phyloP scores from a whole-genome alignment of 2,329 filamentous ascomycete genomes.

The Xylaria hypoxylon region DNA sequence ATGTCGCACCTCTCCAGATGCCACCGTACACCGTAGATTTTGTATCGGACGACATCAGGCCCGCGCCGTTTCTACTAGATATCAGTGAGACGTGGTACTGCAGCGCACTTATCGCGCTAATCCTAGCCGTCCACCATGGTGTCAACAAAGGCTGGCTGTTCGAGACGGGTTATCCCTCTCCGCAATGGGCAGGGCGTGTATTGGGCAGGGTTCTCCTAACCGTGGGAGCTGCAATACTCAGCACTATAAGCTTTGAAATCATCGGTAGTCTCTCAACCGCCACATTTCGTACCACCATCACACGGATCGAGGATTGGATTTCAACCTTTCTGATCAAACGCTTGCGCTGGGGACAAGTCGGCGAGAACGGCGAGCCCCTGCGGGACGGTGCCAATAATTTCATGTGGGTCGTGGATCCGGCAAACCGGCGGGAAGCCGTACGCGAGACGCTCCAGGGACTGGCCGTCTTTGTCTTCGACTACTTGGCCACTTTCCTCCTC shows the following conservation, averaged over 20 bases:
- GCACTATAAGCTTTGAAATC: slow-evolving; percentile 43
- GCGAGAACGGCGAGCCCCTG: slow-evolving; percentile 26
- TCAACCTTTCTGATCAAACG: slow-evolving; percentile 22
- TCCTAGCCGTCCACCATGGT: slow-evolving; percentile 35
- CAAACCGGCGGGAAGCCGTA: slow-evolving; percentile 18
- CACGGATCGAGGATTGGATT: slow-evolving; percentile 6
- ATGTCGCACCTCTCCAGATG: neutral
- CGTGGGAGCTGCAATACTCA: slow-evolving; percentile 39
- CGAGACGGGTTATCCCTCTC: slow-evolving; percentile 18
- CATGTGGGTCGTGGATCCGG: slow-evolving; percentile 26
- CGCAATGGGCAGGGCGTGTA: slow-evolving; percentile 36
- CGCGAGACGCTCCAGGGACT: slow-evolving; percentile 11
- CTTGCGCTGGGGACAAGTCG: slow-evolving; percentile 36
- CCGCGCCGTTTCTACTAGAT: slow-evolving; percentile 41
- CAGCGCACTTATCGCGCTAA: slow-evolving; percentile 24
- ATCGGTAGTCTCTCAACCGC: slow-evolving; percentile 29
- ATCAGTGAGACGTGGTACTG: slow-evolving; percentile 39
- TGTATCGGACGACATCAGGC: slow-evolving; percentile 26
- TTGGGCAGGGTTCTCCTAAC: slow-evolving; percentile 32
- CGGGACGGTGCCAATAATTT: slow-evolving; percentile 19
- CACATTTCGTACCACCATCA: neutral
- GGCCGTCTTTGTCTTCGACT: slow-evolving; percentile 23
- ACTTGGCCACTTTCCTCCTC: neutral
- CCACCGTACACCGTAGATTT: neutral
- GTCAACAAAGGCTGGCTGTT: slow-evolving; percentile 35